Base-by-base conservation (phyloP, 352 stramenopile species). In the Vaucheria bursata region DNA sequence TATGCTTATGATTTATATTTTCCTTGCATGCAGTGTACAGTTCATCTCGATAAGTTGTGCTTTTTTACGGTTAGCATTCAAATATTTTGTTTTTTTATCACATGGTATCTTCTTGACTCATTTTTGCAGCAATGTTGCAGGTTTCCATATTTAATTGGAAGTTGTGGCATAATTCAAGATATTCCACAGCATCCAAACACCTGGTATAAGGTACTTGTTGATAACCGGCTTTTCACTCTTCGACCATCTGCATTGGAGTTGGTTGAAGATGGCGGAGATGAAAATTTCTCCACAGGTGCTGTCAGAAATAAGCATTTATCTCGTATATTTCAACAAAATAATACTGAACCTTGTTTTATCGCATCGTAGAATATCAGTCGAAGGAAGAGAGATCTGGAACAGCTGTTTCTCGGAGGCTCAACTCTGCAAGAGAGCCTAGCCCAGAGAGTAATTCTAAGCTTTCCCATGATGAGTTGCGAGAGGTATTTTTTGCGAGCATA, bases 101-200 rank as follows among this genome's bases (percentile, higher is more conserved):
- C 25, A 59, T 59, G n/a, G 45, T 25, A 59, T 59, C 12, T 12
- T 12, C 45, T 12, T 25, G 45, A 12, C 25, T 25, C 12, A 25
- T 59, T 18, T 25, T 59, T 12, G 12, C 25, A 18, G 45, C 25
- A 25, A 12, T 59, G 12, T 25, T 59, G 12, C 12, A 25, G 75
- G 1, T 72, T 71, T 8, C 75, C 75, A 45, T 52, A 76, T 29
- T 71, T 80, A 35, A 76, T 76, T 64, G 75, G 75, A 12, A 31
- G 31, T 25, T 18, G 72, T 4, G 75, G 75, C 34, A 38, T 45
- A 3, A 80, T 80, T 32, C 36, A 69, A 35, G 75, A 80, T 18
- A 71, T 80, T n/a, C 75, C 75, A 37, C 66, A 74, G 39, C 75
- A 80, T 71, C 75, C 75, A 35, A 80, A 80, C 65, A 80, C 75